Evolutionary conservation across 192 early-diverging fungal species (phyloP), one percentile per base, ranked within the genome.

Genomic region (Coemansia sp.): DNA sequence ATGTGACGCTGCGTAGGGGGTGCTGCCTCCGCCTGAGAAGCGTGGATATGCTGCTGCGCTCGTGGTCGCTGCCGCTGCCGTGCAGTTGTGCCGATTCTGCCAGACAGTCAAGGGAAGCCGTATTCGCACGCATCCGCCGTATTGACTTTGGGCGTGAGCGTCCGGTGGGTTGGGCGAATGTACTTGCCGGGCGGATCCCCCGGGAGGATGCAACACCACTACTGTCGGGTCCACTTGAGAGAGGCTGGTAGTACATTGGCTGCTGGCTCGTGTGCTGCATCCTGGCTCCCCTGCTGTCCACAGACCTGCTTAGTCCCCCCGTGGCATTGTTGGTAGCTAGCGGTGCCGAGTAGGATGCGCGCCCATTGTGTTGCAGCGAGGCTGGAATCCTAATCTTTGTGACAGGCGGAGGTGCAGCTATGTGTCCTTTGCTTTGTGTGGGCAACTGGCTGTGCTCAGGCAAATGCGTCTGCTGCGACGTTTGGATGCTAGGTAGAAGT

Each of bases 1-100:
- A 74, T 12, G 72, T 75, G 46, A 69, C 72, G 26, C 73, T 62
- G 31, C 72, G 78, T 55, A 81, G 35, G 2, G 72, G 78, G 39
- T 81, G 78, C 63, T 81, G 68, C 56, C 72, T 69, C 46, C 72
- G 65, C 25, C 69, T 57, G 37, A 81, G 64, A 29, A 81, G 70
- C 20, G 72, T 81, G 26, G 71, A 67, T 8, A 72, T 63, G 59
- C 66, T 48, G 33, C 46, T 58, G 31, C 65, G 61, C 42, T 66
- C 65, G 0, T 43, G 23, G 31, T 5, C 26, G 61, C 46, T 56
- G 31, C 61, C 26, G 63, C 42, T 61, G 28, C 33, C 25, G 26
- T 34, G 7, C 4, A 31, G 12, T 18, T 46, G 45, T 13, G 71
- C 40, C 8, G 76, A 46, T 15, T 63, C 74, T 5, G 66, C 33